Percentiles rank a stretch among this genome's conserved stretches.
Conservation (phyloP, 768 basidiomycete genomes). For the Suillus brevipes region DNA sequence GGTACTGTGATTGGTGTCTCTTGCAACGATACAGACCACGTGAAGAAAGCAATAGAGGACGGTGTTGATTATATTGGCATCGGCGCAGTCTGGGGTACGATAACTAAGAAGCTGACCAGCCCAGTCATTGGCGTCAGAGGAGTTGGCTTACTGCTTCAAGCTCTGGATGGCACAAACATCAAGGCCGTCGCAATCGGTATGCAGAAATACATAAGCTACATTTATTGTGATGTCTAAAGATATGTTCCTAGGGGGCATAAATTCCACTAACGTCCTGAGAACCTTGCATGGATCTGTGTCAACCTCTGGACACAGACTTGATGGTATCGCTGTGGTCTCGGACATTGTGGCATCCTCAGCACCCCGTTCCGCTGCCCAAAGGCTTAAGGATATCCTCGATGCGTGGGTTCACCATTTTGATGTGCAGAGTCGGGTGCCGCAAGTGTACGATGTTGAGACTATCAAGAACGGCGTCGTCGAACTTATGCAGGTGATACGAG, state of each 20-base stretch:
- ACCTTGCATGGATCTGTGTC: constrained; percentile 74
- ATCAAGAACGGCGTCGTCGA: constrained; percentile 46
- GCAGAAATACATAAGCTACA: constrained; percentile 14
- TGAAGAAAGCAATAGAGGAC: constrained; percentile 57
- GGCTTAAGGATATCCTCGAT: constrained; percentile 43
- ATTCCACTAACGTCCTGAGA: constrained; percentile 71
- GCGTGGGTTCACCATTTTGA: constrained; percentile 18
- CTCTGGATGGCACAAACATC: constrained; percentile 60
- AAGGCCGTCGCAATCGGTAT: constrained; percentile 86
- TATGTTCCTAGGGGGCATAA: constrained; percentile 75
- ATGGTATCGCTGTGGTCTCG: constrained; percentile 88
- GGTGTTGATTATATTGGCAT: constrained; percentile 87
- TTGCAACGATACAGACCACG: constrained; percentile 68
- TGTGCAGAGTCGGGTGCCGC: neutral
- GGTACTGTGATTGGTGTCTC: constrained; percentile 79
- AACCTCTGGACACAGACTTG: constrained; percentile 53
- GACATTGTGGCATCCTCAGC: constrained; percentile 72
- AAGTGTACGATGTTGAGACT: constrained; percentile 27
- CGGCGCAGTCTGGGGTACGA: constrained; percentile 80
- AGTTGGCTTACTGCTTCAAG: constrained; percentile 64
- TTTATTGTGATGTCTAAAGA: neutral
- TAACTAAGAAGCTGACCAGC: constrained; percentile 71
- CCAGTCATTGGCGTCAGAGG: constrained; percentile 72
- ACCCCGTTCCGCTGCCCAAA: constrained; percentile 52
- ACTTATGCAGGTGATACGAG: constrained; percentile 53